These are phyloP conservation scores for Fusarium vanettenii DNA, from an alignment of 2,329 filamentous ascomycete species.

Conservation along the genomic window DNA sequence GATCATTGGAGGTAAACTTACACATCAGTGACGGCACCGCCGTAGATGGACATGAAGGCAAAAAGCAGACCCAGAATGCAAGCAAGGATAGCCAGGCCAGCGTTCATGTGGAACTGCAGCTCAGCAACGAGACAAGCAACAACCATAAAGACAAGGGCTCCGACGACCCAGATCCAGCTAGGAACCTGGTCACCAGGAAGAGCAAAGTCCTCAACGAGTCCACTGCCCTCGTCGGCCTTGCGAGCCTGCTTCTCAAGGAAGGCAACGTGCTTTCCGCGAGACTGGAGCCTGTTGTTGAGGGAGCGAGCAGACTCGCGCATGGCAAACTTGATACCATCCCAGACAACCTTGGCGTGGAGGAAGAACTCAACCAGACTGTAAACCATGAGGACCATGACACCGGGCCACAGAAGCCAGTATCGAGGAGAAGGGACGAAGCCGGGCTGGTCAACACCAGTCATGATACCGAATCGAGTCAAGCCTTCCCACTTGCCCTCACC, in stretches of 20 bases:
- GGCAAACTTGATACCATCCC: conserved; percentile 50
- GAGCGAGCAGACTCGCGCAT: conserved; percentile 45
- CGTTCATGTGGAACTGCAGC: conserved; percentile 66
- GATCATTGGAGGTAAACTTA: neutral
- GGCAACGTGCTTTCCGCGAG: conserved; percentile 45
- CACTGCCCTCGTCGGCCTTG: conserved; percentile 46
- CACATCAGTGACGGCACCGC: conserved; percentile 66
- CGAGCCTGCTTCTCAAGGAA: conserved; percentile 53
- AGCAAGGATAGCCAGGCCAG: conserved; percentile 66
- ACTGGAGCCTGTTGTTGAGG: conserved; percentile 47
- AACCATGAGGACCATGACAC: conserved; percentile 57
- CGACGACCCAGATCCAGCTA: conserved; percentile 63
- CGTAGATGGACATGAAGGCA: conserved; percentile 63
- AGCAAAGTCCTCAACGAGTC: conserved; percentile 54
- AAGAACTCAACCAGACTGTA: conserved; percentile 56
- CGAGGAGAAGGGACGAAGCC: conserved; percentile 51
- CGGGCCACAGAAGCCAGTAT: conserved; percentile 58
- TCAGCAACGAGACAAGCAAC: conserved; percentile 63
- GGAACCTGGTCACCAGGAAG: conserved; percentile 60
- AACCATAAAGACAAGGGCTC: conserved; percentile 60
- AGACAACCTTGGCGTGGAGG: conserved; percentile 53
- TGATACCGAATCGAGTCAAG: conserved; percentile 45
- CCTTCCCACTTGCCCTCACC: conserved; percentile 47
- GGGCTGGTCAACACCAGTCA: conserved; percentile 43
- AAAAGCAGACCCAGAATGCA: conserved; percentile 68